These are phyloP conservation scores for Plasmodium reichenowi DNA, from an alignment of 169 alveolate species.

Conservation along the genomic window DNA sequence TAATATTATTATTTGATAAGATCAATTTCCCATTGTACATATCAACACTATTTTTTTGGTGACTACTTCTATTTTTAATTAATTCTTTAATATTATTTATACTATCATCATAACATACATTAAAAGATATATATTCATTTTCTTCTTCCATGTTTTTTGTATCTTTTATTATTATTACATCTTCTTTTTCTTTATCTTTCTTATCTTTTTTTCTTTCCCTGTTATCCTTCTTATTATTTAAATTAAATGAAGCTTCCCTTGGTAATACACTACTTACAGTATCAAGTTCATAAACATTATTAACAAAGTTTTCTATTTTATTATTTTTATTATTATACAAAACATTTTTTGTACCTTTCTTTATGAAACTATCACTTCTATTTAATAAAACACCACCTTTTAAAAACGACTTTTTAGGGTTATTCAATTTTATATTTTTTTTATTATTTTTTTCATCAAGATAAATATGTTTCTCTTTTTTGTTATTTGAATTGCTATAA, in stretches of 20 bases:
- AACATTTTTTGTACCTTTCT: slow-evolving; percentile 10
- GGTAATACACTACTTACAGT: neutral
- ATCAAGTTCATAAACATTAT: slow-evolving; percentile 5
- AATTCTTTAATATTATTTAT: slow-evolving; percentile 40
- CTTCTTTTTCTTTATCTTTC: slow-evolving; percentile 4
- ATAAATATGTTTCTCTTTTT: neutral
- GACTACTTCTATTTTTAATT: slow-evolving; percentile 24
- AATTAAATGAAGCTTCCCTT: neutral
- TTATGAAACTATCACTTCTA: slow-evolving; percentile 1
- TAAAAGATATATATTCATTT: slow-evolving; percentile 56
- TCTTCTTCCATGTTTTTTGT: slow-evolving; percentile 2
- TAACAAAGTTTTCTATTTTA: neutral
- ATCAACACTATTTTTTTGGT: neutral
- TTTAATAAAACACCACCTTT: neutral
- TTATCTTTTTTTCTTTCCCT: neutral
- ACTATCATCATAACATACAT: slow-evolving; percentile 31
- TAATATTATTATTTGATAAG: no score
- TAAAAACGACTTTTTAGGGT: neutral
- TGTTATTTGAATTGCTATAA: neutral
- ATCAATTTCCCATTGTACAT: neutral
- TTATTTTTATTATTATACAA: neutral
- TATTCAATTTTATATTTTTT: neutral
- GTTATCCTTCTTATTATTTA: neutral
- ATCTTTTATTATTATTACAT: neutral
- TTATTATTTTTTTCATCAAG: neutral